Evolutionary conservation across 805 yeast species (phyloP), one percentile per base, ranked within the genome.

Genomic region (Wickerhamiella azyma): DNA sequence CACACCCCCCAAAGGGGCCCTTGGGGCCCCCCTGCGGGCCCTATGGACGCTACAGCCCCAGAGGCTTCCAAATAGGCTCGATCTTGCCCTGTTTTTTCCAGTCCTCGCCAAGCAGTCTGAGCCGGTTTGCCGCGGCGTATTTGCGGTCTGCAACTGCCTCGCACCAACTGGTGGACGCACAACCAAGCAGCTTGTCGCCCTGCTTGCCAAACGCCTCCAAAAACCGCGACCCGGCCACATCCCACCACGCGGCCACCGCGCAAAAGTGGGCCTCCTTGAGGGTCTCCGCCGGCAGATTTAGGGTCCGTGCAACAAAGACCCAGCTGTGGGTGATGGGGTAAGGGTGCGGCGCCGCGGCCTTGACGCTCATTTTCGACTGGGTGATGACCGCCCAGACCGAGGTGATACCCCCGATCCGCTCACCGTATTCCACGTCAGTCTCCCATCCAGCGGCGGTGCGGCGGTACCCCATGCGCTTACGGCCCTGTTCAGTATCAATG

Each of bases 191-290:
- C 59, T 92, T 92, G 5, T 39, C 46, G 2, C 76, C 92, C 64
- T 89, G 97, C 4, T 52, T 61, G 0, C 88, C 86, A 60, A 77
- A 89, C 1, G 69, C 71, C 9, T 58, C 56, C 7, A 70, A 45
- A 47, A 89, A 74, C 37, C 76, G 68, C 8, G 54, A 50, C 0
- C 83, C 88, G 41, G 81, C 70, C 5, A 86, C 76, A 53, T 92
- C 97, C 94, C 96, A 85, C 96, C 96, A 88, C 29, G 81, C 75
- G 2, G 85, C 79, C 3, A 78, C 70, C 1, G 81, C 74, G 0
- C 77, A 68, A 57, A 70, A 88, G 59, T 88, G 94, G 1, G 81
- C 72, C 52, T 84, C 80, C 0, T 76, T 66, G 10, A 86, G 57
- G 11, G 72, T 59, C 0, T 66, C 65, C 2, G 57, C 29, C 1